Evolutionary conservation across 2,329 filamentous ascomycete species (phyloP), one percentile per base, ranked within the genome.

Genomic region (Acephala macrosclerotiorum): DNA sequence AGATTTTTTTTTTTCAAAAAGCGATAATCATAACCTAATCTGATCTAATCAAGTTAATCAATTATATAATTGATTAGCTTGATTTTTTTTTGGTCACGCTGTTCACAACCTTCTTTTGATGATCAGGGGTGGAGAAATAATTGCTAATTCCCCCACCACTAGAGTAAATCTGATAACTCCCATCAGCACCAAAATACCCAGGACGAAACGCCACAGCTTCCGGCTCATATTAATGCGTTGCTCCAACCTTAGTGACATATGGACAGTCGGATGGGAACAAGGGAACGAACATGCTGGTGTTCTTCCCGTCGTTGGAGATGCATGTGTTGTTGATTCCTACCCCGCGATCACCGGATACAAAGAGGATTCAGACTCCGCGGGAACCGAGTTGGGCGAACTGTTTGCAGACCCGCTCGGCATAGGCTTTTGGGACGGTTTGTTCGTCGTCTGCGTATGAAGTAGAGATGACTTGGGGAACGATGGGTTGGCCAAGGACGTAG

Each of bases 361-460:
- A 81, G 3, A 88, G 72, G 9, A 88, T 74, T 1, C 84, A 81
- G 0, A 83, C 83, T 20, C 86, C 86, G 4, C 86, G 81, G 16
- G 79, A 81, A 2, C 85, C 78, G 9, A 88, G 79, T 61, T 85
- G 79, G 8, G 84, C 84, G 63, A 87, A 83, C 66, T 85, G 74
- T 57, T 81, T 75, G 74, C 86, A 88, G 2, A 87, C 84, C 26
- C 81, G 80, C 61, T 77, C 71, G 0, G 86, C 86, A 68, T 88
- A 88, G 1, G 79, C 76, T 20, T 68, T 70, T 4, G 85, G 85
- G 0, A 88, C 83, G 0, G 82, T 81, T 51, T 85, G 79, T 75
- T 88, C 86, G 68, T 88, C 83, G 70, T 88, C 86, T n/a, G 82
- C 83, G 72, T 88, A 89, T 16, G 84, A 86, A 20, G 85, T 81